Evolutionary conservation across 441 rosid genomes (phyloP), one percentile per base, ranked within the genome.

Genomic region (Iberis amara): DNA sequence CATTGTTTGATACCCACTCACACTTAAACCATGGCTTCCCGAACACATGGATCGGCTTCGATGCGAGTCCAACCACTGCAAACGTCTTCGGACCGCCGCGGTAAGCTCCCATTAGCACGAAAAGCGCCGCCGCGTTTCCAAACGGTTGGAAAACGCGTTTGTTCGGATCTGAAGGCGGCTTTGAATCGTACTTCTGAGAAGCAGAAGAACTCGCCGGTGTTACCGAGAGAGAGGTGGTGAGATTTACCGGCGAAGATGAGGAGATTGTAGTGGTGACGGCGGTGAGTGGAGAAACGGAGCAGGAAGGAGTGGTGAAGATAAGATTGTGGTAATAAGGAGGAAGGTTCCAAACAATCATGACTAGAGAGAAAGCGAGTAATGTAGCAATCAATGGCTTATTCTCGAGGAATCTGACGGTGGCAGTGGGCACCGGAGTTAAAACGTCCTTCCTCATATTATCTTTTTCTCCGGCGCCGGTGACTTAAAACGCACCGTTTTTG

Each of bases 101-200:
- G 79, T 86, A 86, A 1, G 82, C 84, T 11, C 94, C 96, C 84
- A 86, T 86, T 31, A 48, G 73, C 37, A 86, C 87, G 45, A 87
- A 87, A 6, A 79, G 79, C 40, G 87, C 83, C 8, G 90, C 94
- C n/a, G 88, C 88, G 68, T 66, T 78, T 8, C 96, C 96, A 50
- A 78, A 80, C n/a, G 94, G 47, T 37, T 67, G 68, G 65, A 87
- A 84, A 43, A 70, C 45, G 14, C 94, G 79, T 52, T 82, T 84
- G 69, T 76, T 83, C 3, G 81, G 81, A 59, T 79, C 86, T 27
- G 72, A 43, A 26, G 65, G 68, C 1, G 65, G 68, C 1, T 8
- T 46, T 0, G 64, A 45, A 52, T 56, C 62, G 50, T 64, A 68
- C 52, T 81, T 79, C 11, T 63, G 63, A 7, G 68, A 47, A 48